Conservation (phyloP, 305 asterid genomes). For the Rubia balearica region DNA sequence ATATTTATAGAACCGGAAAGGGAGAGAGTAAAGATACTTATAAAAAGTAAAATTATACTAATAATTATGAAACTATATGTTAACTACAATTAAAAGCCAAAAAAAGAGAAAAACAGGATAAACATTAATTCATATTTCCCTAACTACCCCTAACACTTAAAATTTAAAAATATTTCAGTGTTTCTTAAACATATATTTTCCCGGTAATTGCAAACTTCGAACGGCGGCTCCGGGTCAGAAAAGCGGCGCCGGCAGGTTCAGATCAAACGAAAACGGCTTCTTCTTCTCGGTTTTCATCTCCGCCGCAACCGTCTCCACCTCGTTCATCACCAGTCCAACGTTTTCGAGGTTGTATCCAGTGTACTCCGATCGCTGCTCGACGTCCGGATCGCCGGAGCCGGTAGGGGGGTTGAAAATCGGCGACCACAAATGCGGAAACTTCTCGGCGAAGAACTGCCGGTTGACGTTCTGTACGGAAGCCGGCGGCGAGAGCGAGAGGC, state of each 20-base stretch:
- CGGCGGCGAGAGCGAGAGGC: constrained; percentile 16
- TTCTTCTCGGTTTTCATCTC: constrained; percentile 22
- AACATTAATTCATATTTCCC: neutral
- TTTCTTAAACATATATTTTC: neutral
- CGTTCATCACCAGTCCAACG: constrained; percentile 29
- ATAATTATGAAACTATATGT: neutral
- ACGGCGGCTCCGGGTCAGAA: constrained; percentile 21
- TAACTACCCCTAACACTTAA: constrained; percentile 5
- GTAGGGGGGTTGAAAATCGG: constrained; percentile 13
- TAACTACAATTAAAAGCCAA: neutral
- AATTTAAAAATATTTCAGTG: neutral
- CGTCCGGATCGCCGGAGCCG: neutral
- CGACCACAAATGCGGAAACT: constrained; percentile 23
- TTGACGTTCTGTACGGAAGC: neutral
- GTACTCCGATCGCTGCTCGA: constrained; percentile 29
- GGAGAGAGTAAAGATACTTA: neutral
- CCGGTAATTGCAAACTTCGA: neutral
- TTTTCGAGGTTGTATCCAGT: constrained; percentile 38
- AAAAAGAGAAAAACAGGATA: neutral
- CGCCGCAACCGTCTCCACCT: constrained; percentile 30
- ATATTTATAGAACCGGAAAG: too few relatives aligned
- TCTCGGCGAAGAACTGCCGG: neutral
- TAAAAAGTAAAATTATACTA: neutral
- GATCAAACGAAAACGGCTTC: constrained; percentile 48
- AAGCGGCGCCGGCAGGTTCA: constrained; percentile 57